A percentile compares a stretch with the other conserved stretches of the same genome.
Evolutionary conservation across 257 asterid genomes (phyloP).

Genomic region (Misopates orontium): DNA sequence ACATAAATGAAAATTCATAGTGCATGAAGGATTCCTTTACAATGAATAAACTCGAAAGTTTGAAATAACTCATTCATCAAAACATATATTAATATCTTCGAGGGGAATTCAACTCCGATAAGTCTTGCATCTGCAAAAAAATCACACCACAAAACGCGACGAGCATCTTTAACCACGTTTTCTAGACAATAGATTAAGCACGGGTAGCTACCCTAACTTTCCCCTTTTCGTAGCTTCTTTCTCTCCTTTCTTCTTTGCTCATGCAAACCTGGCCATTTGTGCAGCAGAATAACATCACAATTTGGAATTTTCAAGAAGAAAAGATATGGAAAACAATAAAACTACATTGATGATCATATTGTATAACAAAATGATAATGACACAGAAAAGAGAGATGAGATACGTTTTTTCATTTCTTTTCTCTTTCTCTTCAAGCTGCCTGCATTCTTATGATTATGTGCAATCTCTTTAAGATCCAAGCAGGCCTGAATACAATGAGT

Average conservation of each 20-base stretch:
- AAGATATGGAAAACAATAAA: not conserved
- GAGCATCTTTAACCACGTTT: not conserved
- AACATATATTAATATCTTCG: no score
- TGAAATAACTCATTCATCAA: no score
- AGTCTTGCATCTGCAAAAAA: no score
- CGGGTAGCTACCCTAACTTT: conserved; percentile 18
- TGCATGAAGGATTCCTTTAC: not conserved
- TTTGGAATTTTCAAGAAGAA: not conserved
- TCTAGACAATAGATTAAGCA: not conserved
- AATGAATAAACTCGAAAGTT: no score
- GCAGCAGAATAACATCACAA: conserved; percentile 19
- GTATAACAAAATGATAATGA: not conserved
- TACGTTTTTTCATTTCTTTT: conserved; percentile 60
- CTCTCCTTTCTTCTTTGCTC: conserved; percentile 54
- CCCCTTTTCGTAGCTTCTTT: conserved; percentile 34
- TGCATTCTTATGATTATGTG: conserved; percentile 43
- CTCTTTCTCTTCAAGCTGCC: conserved; percentile 49
- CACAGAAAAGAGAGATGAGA: not conserved
- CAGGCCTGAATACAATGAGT: conserved; percentile 34
- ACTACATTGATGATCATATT: not conserved
- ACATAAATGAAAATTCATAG: not conserved
- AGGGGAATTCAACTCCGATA: no score
- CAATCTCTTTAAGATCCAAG: conserved; percentile 52
- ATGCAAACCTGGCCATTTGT: conserved; percentile 37
- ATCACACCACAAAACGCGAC: not conserved